A percentile compares a stretch with the other conserved stretches of the same genome.
Conservation (phyloP, 768 basidiomycete genomes). For the Tricholoma matsutake region DNA sequence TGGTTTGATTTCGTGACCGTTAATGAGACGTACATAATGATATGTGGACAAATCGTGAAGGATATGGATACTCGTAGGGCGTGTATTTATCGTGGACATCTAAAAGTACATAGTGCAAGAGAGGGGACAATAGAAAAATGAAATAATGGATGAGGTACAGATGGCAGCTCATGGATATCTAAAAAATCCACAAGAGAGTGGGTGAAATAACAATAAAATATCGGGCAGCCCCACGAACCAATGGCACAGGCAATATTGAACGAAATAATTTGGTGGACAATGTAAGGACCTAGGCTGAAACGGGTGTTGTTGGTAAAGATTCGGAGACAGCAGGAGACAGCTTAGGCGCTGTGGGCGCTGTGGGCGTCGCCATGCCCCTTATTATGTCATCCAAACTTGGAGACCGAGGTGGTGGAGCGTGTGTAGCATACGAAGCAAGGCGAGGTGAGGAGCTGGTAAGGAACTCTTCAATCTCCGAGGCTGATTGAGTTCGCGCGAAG, state of each 20-base stretch:
- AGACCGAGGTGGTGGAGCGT: conserved; percentile 22
- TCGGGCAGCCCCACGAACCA: not conserved
- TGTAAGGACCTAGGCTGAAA: conserved; percentile 2
- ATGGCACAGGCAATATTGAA: not conserved
- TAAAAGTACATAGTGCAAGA: conserved; percentile 6
- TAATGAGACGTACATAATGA: not conserved
- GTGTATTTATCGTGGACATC: not conserved
- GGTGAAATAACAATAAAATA: not conserved
- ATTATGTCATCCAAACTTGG: conserved; percentile 21
- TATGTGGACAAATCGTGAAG: conserved; percentile 1
- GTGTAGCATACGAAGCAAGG: conserved; percentile 10
- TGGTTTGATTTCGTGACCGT: not conserved
- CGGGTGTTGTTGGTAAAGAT: conserved; percentile 10
- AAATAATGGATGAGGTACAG: not conserved
- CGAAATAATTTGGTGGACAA: conserved; percentile 2
- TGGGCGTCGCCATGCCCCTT: conserved; percentile 27
- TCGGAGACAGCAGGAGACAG: conserved; percentile 12
- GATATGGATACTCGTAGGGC: not conserved
- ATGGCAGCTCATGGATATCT: not conserved
- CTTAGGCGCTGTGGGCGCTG: conserved; percentile 16
- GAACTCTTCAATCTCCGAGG: conserved; percentile 53
- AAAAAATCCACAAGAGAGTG: not conserved
- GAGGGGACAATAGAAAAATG: not conserved
- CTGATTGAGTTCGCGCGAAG: conserved; percentile 40
- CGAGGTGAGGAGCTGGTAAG: conserved; percentile 34